Evolutionary conservation across 805 yeast species (phyloP).

Genomic region (Ogataea polymorpha): DNA sequence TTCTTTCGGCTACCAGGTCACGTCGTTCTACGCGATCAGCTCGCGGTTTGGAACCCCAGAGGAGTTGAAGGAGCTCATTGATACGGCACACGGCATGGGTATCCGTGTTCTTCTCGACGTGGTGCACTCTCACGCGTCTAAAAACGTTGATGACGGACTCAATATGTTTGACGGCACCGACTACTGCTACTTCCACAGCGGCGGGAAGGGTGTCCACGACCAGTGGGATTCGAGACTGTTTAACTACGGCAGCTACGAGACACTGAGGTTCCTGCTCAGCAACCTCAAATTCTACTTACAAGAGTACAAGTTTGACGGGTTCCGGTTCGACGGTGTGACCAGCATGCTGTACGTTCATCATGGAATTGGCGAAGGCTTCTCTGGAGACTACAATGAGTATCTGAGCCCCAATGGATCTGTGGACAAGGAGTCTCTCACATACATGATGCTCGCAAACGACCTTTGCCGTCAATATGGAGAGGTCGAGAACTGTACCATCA

Average conservation of each 20-base stretch:
- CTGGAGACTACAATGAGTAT: conserved; percentile 92
- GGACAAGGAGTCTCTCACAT: conserved; percentile 82
- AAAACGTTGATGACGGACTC: conserved; percentile 89
- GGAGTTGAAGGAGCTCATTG: conserved; percentile 84
- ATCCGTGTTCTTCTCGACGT: conserved; percentile 84
- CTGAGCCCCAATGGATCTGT: conserved; percentile 71
- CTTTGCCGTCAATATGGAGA: conserved; percentile 55
- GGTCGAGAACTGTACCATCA: conserved; percentile 32
- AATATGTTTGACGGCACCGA: conserved; percentile 95
- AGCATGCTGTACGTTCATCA: conserved; percentile 90
- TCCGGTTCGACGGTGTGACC: conserved; percentile 95
- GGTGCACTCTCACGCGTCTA: conserved; percentile 95
- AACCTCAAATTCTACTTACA: conserved; percentile 83
- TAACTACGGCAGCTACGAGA: conserved; percentile 89
- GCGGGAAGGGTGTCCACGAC: conserved; percentile 84
- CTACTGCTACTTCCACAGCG: conserved; percentile 86
- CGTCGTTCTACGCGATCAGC: conserved; percentile 85
- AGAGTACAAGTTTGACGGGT: conserved; percentile 87
- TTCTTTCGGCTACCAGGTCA: conserved; percentile 95
- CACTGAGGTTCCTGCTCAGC: conserved; percentile 77
- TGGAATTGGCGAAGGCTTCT: conserved; percentile 84
- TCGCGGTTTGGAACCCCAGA: conserved; percentile 96
- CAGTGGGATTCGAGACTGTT: conserved; percentile 96
- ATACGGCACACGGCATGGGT: conserved; percentile 87
- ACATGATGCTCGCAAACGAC: conserved; percentile 87